Conservation (phyloP, 2,329 filamentous ascomycete genomes). For the Rhinocladiella similis region DNA sequence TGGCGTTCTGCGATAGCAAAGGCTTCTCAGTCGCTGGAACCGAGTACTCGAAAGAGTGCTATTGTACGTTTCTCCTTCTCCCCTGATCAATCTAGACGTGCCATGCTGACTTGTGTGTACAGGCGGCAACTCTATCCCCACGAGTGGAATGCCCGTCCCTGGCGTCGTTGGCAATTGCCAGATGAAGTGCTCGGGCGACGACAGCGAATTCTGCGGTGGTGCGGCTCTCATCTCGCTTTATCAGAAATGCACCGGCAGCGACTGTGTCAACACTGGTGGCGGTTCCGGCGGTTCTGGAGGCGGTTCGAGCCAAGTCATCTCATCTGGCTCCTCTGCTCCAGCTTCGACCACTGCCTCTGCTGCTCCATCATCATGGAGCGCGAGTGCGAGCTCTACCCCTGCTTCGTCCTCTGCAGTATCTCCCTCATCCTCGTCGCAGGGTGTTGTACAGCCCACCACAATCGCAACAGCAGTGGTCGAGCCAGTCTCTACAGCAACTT, state of each 20-base stretch:
- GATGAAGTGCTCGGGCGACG: conserved; percentile 31
- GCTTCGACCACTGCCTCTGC: not conserved
- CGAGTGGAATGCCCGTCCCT: conserved; percentile 27
- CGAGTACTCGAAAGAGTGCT: conserved; percentile 32
- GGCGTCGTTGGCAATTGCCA: conserved; percentile 31
- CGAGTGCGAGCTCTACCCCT: no score
- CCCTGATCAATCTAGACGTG: not conserved
- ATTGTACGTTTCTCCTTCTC: conserved; percentile 19
- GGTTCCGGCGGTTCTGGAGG: conserved; percentile 1
- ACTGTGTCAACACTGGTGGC: conserved; percentile 23
- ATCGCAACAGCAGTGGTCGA: conserved; percentile 11
- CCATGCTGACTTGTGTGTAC: conserved; percentile 3
- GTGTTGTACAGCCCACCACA: conserved; percentile 9
- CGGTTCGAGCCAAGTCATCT: conserved; percentile 5
- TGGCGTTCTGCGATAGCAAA: conserved; percentile 33
- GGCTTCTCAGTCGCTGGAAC: conserved; percentile 36
- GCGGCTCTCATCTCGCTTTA: conserved; percentile 29
- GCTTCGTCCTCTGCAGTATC: conserved; percentile 3
- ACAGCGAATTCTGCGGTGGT: conserved; percentile 31
- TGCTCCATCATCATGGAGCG: no score
- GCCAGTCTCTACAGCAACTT: conserved; percentile 7
- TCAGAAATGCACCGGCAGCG: conserved; percentile 29
- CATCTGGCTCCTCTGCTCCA: conserved; percentile 4
- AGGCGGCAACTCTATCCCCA: conserved; percentile 27
- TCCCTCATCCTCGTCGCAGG: conserved; percentile 1